A percentile compares a stretch with the other conserved stretches of the same genome.
These are phyloP conservation scores for Oryza brachyantha DNA, from an alignment of 176 grass and related monocot species.

Conservation along the genomic window DNA sequence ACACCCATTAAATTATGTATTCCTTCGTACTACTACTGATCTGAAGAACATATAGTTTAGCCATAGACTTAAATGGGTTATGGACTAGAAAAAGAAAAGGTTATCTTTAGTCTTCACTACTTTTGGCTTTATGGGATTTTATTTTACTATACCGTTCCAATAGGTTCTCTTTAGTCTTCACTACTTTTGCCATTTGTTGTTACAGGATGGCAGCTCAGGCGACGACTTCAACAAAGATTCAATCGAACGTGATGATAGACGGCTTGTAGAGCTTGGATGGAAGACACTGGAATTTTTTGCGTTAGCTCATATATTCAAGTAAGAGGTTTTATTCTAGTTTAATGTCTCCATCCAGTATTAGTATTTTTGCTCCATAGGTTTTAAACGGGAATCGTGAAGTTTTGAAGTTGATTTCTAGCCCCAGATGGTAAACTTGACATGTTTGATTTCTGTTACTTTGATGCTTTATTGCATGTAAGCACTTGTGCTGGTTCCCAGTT, in stretches of 20 bases:
- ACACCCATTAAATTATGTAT: neutral
- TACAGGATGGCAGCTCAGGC: slow-evolving; percentile 67
- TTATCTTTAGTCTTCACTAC: neutral
- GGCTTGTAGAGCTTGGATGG: slow-evolving; percentile 82
- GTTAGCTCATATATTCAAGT: slow-evolving; percentile 90
- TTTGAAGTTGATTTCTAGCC: neutral
- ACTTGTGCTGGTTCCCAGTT: neutral
- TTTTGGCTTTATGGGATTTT: neutral
- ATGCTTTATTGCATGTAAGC: neutral
- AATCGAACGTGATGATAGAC: slow-evolving; percentile 78
- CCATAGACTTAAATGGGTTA: slow-evolving; percentile 1
- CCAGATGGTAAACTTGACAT: neutral
- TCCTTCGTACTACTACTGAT: neutral
- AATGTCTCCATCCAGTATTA: neutral
- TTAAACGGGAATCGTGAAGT: neutral
- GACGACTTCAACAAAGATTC: slow-evolving; percentile 91
- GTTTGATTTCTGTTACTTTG: neutral
- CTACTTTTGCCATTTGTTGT: no score
- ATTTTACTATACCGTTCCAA: slow-evolving; percentile 7
- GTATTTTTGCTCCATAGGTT: slow-evolving; percentile 15
- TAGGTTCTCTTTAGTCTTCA: slow-evolving; percentile 17
- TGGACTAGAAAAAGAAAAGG: neutral
- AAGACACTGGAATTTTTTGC: slow-evolving; percentile 95
- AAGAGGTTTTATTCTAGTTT: slow-evolving; percentile 9
- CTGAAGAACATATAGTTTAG: neutral